These are phyloP conservation scores for Oenanthe sinensis DNA, from an alignment of 129 eudicot genomes.

Conservation along the genomic window DNA sequence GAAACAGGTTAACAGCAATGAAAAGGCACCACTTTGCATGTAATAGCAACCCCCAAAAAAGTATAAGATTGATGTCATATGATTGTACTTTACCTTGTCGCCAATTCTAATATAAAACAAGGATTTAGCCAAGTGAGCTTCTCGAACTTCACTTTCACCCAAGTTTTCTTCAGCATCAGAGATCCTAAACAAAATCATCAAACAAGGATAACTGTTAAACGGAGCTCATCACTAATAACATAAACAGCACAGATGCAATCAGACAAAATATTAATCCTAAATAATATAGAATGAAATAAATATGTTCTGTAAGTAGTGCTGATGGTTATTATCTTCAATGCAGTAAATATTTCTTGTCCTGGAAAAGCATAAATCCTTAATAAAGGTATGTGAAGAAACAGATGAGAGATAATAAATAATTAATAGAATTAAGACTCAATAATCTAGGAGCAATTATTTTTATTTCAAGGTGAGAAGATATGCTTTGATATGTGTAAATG, in stretches of 20 bases:
- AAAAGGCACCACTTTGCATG: conserved; percentile 1
- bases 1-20: background rate
- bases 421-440: too few species aligned
- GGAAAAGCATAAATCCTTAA: too few species aligned
- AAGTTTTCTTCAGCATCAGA: conserved; percentile 96
- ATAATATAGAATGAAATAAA: background rate
- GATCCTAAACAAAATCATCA: conserved; percentile 37
- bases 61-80: background rate
- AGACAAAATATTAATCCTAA: background rate
- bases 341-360: too few species aligned
- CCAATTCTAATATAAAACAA: conserved; percentile 76
- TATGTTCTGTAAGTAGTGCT: background rate
- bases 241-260: background rate
- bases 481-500: too few species aligned
- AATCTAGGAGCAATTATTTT: too few species aligned
- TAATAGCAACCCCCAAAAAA: background rate
- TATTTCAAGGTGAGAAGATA: too few species aligned
- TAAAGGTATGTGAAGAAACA: too few species aligned
- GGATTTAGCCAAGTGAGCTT: conserved; percentile 95
- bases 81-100: conserved; percentile 42
- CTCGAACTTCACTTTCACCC: conserved; percentile 98
- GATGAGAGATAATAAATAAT: too few species aligned
- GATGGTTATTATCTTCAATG: too few species aligned
- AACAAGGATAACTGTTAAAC: background rate
- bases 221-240: background rate